Evolutionary conservation across 495 filamentous ascomycete genomes (phyloP), one percentile per base, ranked within the genome.

Genomic region (Annulohypoxylon stygium): DNA sequence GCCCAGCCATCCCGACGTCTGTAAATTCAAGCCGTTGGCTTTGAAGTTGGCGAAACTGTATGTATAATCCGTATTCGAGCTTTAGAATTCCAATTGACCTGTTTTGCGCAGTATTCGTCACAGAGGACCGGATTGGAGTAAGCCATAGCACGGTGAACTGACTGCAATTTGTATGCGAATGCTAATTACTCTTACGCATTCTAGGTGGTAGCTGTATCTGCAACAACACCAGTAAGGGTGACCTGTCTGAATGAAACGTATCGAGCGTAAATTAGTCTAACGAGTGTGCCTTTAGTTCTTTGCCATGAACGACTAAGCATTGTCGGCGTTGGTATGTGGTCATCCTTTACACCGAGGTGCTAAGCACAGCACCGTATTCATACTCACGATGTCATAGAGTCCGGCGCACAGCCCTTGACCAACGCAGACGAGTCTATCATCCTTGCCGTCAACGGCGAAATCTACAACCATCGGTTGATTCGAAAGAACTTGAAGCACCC

Each of bases 121-220:
- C 82, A 92, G 96, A 82, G 97, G 96, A 76, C 96, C 97, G 73
- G 96, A 99, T 87, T 98, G 96, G 96, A 98, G 95, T 97, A 84
- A 92, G 93, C 83, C 69, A 64, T 61, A 18, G 50, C 65, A 51
- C 67, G 65, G 73, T 61, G 70, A 69, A 76, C 34, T 73, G 71
- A 74, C 12, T 41, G 14, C 45, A 47, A 75, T 64, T 60, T 70
- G 65, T 60, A 65, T 3, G 75, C 65, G 41, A 53, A 62, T 72
- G 25, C 55, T 70, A n/a, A 76, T 47, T 6, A 48, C 18, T 18
- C 68, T 5, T 60, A 43, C 48, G 34, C 59, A 63, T 47, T 34
- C 60, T 75, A 97, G 94, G 94, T 81, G 96, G 96, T 80, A 98
- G 93, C 84, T 89, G 93, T 77, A 90, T 93, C 73, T 91, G 86